Percentiles rank a stretch among this genome's conserved stretches.
phyloP scores from a whole-genome alignment of 441 rosid genomes.

The Aleurites moluccanus region DNA sequence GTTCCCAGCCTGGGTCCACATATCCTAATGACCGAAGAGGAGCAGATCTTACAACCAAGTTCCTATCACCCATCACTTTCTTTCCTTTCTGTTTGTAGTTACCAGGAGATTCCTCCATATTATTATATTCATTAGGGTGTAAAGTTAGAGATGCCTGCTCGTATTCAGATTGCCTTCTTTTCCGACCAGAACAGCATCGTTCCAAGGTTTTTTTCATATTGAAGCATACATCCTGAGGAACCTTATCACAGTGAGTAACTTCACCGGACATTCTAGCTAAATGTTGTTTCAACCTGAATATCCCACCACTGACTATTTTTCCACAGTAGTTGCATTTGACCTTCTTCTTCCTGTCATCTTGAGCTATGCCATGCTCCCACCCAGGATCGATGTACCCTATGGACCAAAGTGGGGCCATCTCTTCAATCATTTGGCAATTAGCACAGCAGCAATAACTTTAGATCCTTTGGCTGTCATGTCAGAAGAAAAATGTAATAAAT shows the following conservation, averaged over 20 bases:
- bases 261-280: constrained; percentile 96
- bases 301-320: constrained; percentile 85
- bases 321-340: constrained; percentile 90
- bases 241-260: constrained; percentile 76
- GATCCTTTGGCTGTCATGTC: too few species aligned
- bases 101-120: constrained; percentile 14
- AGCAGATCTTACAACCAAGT: constrained; percentile 2
- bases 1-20: constrained; percentile 98
- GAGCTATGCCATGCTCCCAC: constrained; percentile 94
- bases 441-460: too few species aligned
- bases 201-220: constrained; percentile 92
- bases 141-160: constrained; percentile 15
- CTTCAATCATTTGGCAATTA: constrained; percentile 20
- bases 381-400: constrained; percentile 87
- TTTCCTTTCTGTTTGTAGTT: constrained; percentile 19
- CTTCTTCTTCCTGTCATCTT: constrained; percentile 83
- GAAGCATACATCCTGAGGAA: constrained; percentile 81
- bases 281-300: constrained; percentile 91
- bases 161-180: constrained; percentile 17
- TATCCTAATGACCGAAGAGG: constrained; percentile 50
- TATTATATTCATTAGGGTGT: constrained; percentile 32
- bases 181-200: constrained; percentile 89
- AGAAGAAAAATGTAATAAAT: too few species aligned
- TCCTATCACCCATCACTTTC: constrained; percentile 13
- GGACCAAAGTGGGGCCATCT: constrained; percentile 29